Percentiles rank a stretch among this genome's conserved stretches.
phyloP scores from a whole-genome alignment of 140 eudicot species.

The Erigeron philadelphicus region DNA sequence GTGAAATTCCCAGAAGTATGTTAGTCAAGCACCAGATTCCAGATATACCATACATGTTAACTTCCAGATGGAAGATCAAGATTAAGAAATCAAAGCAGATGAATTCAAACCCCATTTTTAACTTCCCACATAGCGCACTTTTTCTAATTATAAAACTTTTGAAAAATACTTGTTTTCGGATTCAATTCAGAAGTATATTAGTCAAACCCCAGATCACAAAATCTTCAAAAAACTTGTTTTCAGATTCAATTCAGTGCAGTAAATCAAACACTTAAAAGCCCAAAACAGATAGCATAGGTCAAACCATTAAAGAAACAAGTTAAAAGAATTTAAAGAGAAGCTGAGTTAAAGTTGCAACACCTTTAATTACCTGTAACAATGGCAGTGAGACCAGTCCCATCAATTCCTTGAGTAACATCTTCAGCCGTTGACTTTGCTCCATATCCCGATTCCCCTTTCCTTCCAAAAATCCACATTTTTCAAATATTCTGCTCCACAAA shows the following conservation, averaged over 20 bases:
- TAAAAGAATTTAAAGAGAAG: background rate
- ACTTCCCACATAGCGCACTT: background rate
- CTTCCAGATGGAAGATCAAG: background rate
- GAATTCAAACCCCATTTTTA: background rate
- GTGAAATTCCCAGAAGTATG: background rate
- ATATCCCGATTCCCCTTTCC: slow-evolving; percentile 67
- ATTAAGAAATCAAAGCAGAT: slow-evolving; percentile 3
- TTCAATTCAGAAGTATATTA: no score
- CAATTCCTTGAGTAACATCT: slow-evolving; percentile 61
- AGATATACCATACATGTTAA: background rate
- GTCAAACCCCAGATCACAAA: no score
- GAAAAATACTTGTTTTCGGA: no score
- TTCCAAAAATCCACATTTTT: slow-evolving; percentile 58
- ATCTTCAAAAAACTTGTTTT: background rate
- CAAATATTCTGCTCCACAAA: background rate
- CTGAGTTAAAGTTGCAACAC: background rate
- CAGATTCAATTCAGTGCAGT: background rate
- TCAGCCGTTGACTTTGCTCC: slow-evolving; percentile 63
- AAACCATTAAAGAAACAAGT: background rate
- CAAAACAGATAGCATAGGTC: background rate
- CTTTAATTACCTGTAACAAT: slow-evolving; percentile 53
- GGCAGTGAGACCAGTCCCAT: slow-evolving; percentile 74
- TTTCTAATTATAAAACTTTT: no score
- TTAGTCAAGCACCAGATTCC: background rate
- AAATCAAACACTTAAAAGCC: background rate